Evolutionary conservation across 805 yeast species (phyloP).

Genomic region (Schizosaccharomyces japonicus): DNA sequence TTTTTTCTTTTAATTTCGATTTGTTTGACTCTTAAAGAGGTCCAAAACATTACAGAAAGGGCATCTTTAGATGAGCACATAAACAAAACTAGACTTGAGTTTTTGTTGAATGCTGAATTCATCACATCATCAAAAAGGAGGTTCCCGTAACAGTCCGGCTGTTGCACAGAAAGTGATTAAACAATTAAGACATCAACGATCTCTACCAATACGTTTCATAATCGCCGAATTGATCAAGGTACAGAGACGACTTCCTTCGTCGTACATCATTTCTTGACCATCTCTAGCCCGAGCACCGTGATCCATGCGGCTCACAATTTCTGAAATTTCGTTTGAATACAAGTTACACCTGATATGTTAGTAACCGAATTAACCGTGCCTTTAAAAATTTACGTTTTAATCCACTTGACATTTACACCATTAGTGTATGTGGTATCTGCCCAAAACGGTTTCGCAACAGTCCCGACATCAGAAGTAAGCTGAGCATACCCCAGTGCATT

Average conservation of each 20-base stretch:
- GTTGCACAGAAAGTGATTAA: too few relatives aligned
- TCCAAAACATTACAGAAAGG: too few relatives aligned
- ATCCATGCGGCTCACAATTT: neutral
- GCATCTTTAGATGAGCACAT: too few relatives aligned
- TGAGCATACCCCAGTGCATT: constrained; percentile 2
- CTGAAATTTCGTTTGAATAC: neutral
- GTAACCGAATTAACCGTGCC: too few relatives aligned
- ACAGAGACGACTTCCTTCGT: neutral
- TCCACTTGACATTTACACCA: neutral
- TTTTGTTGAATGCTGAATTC: too few relatives aligned
- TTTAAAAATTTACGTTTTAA: neutral
- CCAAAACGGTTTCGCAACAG: neutral
- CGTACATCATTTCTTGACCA: constrained; percentile 2
- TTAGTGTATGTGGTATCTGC: neutral
- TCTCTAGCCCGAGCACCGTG: neutral
- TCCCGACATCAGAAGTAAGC: neutral
- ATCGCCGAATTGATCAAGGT: neutral
- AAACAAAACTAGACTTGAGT: too few relatives aligned
- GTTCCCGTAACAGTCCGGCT: too few relatives aligned
- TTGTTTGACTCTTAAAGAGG: too few relatives aligned
- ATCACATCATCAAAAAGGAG: too few relatives aligned
- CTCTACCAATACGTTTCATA: constrained; percentile 1
- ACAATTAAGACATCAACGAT: neutral
- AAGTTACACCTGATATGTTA: neutral
- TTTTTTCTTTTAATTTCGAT: too few relatives aligned